These are phyloP conservation scores for Perilla frutescens DNA, from an alignment of 257 asterid species.

Conservation along the genomic window DNA sequence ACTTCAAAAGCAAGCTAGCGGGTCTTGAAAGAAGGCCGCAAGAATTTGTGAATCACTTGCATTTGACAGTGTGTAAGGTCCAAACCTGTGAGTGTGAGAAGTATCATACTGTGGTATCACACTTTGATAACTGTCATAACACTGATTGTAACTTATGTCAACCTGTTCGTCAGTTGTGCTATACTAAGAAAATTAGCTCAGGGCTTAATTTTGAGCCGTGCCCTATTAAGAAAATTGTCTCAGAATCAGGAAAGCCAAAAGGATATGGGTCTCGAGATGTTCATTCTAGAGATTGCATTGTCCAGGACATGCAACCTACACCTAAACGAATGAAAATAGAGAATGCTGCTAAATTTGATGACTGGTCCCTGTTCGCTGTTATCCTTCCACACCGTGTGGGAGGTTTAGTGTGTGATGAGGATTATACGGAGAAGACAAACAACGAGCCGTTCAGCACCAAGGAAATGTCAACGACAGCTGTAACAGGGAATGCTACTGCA, in stretches of 20 bases:
- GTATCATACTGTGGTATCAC: conserved; percentile 38
- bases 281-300: conserved; percentile 29
- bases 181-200: conserved; percentile 18
- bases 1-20: conserved; percentile 29
- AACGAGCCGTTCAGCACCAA: conserved; percentile 28
- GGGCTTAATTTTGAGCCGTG: conserved; percentile 34
- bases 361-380: conserved; percentile 37
- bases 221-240: conserved; percentile 25
- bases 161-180: conserved; percentile 36
- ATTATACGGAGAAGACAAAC: conserved; percentile 25
- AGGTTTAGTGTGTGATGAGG: conserved; percentile 10
- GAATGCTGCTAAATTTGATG: conserved; percentile 30
- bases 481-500: conserved; percentile 35
- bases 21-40: conserved; percentile 36
- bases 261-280: conserved; percentile 29
- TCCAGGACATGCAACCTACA: conserved; percentile 41
- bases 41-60: conserved; percentile 46
- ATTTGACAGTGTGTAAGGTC: conserved; percentile 40
- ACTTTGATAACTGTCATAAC: conserved; percentile 48
- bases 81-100: conserved; percentile 44
- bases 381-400: conserved; percentile 22
- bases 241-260: conserved; percentile 37
- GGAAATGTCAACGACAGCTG: conserved; percentile 33
- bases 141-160: conserved; percentile 43
- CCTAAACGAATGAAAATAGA: conserved; percentile 51